Evolutionary conservation across 2,329 filamentous ascomycete genomes (phyloP).

Genomic region (Diaporthe aspalathi): DNA sequence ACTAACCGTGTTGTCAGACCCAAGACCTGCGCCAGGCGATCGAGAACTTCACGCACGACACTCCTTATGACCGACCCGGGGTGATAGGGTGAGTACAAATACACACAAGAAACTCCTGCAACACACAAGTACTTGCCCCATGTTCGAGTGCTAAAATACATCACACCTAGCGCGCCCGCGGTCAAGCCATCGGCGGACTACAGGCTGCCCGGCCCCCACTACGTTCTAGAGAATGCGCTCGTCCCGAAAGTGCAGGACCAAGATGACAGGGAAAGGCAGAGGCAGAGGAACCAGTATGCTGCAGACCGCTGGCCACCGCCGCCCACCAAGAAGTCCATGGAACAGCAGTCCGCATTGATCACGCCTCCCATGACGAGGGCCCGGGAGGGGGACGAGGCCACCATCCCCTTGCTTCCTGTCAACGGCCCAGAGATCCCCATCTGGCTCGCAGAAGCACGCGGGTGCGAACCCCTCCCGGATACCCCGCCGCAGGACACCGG

Average conservation of each 20-base stretch:
- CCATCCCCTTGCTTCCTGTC: neutral
- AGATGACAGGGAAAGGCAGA: constrained; percentile 18
- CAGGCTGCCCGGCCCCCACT: constrained; percentile 36
- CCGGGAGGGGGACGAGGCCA: neutral
- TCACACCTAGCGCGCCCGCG: constrained; percentile 29
- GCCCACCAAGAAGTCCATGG: neutral
- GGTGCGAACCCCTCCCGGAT: constrained; percentile 21
- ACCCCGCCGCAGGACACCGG: neutral
- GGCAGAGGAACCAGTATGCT: constrained; percentile 15
- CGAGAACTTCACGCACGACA: constrained; percentile 36
- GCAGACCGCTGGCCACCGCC: constrained; percentile 30
- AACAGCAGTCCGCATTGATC: neutral
- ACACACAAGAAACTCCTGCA: too few species aligned
- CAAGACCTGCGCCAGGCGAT: constrained; percentile 37
- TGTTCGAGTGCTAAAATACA: neutral
- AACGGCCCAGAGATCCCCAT: constrained; percentile 37
- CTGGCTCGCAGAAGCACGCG: constrained; percentile 37
- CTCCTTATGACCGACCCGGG: constrained; percentile 34
- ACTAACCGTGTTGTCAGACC: constrained; percentile 29
- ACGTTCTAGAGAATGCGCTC: constrained; percentile 36
- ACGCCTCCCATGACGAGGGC: neutral
- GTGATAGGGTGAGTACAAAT: constrained; percentile 32
- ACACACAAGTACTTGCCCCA: too few species aligned
- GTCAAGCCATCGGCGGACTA: constrained; percentile 25
- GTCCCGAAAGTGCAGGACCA: neutral